phyloP scores from a whole-genome alignment of 306 rosid genomes.

The Leucaena leucocephala region DNA sequence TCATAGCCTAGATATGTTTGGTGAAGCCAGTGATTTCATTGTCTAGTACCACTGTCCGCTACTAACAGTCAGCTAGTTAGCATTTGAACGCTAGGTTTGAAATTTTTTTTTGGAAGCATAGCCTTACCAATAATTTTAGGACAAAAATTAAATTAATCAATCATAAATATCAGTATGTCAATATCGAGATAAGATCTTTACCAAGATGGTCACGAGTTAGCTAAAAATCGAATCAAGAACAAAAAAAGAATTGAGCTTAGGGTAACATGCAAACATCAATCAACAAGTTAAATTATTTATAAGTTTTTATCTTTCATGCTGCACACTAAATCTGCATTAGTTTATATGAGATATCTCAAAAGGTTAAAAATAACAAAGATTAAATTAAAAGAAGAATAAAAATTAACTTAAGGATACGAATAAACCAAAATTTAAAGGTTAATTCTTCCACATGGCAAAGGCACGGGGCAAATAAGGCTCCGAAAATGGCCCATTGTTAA shows the following conservation, averaged over 20 bases:
- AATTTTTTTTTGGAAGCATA: no score
- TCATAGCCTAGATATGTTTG: conserved; percentile 1
- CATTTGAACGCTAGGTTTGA: not conserved
- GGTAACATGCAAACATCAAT: not conserved
- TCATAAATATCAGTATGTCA: no score
- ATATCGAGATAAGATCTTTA: no score
- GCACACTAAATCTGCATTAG: no score
- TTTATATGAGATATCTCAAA: no score
- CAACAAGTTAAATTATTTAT: no score
- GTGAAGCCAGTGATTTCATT: not conserved
- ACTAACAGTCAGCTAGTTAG: conserved; percentile 17
- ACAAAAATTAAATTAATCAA: no score
- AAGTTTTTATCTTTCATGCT: no score
- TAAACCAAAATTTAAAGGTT: not conserved
- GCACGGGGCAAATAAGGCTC: not conserved
- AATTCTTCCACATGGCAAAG: not conserved
- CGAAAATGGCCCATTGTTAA: not conserved
- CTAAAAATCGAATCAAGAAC: not conserved
- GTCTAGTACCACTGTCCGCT: not conserved
- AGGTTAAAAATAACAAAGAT: no score
- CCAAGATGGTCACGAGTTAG: not conserved
- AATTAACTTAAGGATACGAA: not conserved
- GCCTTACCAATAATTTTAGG: no score
- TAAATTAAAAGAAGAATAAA: not conserved
- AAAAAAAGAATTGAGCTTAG: not conserved